phyloP scores from a whole-genome alignment of 1,139 yeast species.

The Pichia sp. region DNA sequence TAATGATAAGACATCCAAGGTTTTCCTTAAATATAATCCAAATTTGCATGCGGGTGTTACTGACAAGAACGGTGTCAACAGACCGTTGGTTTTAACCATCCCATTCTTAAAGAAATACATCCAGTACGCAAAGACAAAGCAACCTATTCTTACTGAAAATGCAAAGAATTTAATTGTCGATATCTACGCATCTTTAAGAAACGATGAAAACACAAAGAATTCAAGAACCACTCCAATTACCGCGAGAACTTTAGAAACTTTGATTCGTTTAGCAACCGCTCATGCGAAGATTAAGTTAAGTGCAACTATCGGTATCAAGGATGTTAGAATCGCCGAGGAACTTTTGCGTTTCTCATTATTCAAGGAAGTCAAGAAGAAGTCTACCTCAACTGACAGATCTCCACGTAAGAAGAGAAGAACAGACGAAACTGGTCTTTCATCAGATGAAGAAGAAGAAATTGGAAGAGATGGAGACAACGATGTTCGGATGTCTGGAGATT shows the following conservation, averaged over 20 bases:
- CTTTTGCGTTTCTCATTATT: slow-evolving; percentile 82
- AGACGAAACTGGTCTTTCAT: slow-evolving; percentile 13
- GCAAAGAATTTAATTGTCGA: slow-evolving; percentile 84
- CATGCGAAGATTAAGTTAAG: slow-evolving; percentile 95
- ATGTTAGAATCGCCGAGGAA: slow-evolving; percentile 86
- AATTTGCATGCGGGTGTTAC: slow-evolving; percentile 78
- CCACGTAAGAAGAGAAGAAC: slow-evolving; percentile 32
- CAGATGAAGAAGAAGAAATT: slow-evolving; percentile 19
- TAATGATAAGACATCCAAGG: slow-evolving; percentile 16
- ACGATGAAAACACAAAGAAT: slow-evolving; percentile 72
- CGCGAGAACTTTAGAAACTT: slow-evolving; percentile 95
- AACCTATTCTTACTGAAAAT: slow-evolving; percentile 74
- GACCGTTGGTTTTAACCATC: slow-evolving; percentile 70
- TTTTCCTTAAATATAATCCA: slow-evolving; percentile 60
- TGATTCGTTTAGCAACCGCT: slow-evolving; percentile 93
- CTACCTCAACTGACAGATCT: slow-evolving; percentile 14
- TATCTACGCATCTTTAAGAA: slow-evolving; percentile 79
- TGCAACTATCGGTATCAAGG: slow-evolving; percentile 67
- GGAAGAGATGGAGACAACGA: too few relatives aligned
- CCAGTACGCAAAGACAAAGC: slow-evolving; percentile 91
- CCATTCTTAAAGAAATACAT: slow-evolving; percentile 89
- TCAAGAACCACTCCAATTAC: slow-evolving; percentile 94
- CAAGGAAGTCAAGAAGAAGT: slow-evolving; percentile 54
- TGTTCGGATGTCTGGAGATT: slow-evolving; percentile 15
- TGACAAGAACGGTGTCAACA: slow-evolving; percentile 32